phyloP scores from a whole-genome alignment of 495 filamentous ascomycete genomes.

The Corynascus novoguineensis region DNA sequence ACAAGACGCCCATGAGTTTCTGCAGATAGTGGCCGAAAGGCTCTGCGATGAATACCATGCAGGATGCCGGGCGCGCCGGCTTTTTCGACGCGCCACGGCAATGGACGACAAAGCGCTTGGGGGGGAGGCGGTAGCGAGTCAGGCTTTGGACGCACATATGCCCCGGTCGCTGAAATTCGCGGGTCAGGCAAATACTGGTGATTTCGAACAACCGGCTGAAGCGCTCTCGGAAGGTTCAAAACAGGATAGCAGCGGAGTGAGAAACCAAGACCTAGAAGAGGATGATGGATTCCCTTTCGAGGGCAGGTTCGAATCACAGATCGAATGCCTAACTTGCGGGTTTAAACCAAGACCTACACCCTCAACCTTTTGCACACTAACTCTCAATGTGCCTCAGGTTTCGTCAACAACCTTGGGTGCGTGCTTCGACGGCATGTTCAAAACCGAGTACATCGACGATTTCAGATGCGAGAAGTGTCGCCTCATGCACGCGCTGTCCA shows the following conservation, averaged over 20 bases:
- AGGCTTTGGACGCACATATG: background rate
- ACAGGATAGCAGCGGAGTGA: constrained; percentile 20
- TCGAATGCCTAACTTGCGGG: constrained; percentile 82
- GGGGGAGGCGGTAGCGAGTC: background rate
- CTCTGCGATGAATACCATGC: constrained; percentile 92
- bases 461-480: constrained; percentile 92
- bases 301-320: constrained; percentile 81
- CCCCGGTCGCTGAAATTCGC: background rate
- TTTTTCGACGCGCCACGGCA: constrained; percentile 27
- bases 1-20: constrained; percentile 97
- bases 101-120: background rate
- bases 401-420: constrained; percentile 44
- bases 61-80: constrained; percentile 60
- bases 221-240: background rate
- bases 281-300: constrained; percentile 83
- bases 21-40: constrained; percentile 88
- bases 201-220: background rate
- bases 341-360: constrained; percentile 80
- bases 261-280: constrained; percentile 42
- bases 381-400: constrained; percentile 80
- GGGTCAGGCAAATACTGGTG: background rate
- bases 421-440: constrained; percentile 91
- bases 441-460: constrained; percentile 93
- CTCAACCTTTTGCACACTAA: constrained; percentile 86
- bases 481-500: constrained; percentile 61